These are phyloP conservation scores for Globisporangium uncinulatum DNA, from an alignment of 352 stramenopile genomes.

Conservation along the genomic window DNA sequence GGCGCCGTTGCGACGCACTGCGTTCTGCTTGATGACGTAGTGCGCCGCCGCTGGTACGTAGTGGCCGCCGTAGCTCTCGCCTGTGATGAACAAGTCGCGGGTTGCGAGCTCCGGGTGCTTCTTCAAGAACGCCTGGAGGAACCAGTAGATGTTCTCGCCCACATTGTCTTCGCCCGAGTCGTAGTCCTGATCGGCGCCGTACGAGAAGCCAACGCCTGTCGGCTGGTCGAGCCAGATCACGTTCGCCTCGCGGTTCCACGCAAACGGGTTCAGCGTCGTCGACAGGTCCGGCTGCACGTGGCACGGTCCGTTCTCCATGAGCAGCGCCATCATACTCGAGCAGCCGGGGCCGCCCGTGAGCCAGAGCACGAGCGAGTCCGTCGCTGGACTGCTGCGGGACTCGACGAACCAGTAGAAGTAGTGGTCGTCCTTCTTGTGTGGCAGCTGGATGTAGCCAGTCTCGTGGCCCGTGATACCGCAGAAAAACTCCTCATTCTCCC, in stretches of 20 bases:
- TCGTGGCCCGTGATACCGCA: conserved; percentile 20
- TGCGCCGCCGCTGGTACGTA: conserved; percentile 34
- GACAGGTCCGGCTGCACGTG: conserved; percentile 19
- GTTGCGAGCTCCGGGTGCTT: conserved; percentile 26
- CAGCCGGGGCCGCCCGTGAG: conserved; percentile 33
- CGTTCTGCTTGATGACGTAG: conserved; percentile 20
- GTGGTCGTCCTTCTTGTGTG: conserved; percentile 34
- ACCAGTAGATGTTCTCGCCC: conserved; percentile 36
- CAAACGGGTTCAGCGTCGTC: conserved; percentile 23
- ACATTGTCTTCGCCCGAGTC: conserved; percentile 31
- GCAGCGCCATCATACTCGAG: conserved; percentile 30
- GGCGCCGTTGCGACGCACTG: conserved; percentile 2
- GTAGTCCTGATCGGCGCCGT: conserved; percentile 14
- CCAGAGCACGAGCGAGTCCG: conserved; percentile 30
- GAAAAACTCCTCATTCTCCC: conserved; percentile 7
- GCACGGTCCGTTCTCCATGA: conserved; percentile 35
- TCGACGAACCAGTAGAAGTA: conserved; percentile 47
- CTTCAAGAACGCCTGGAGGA: conserved; percentile 29
- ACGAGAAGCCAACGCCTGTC: conserved; percentile 30
- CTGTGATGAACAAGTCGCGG: conserved; percentile 28
- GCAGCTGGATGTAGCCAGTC: conserved; percentile 26
- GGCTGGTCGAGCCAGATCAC: conserved; percentile 40
- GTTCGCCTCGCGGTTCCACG: conserved; percentile 35
- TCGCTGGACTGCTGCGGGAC: conserved; percentile 17
- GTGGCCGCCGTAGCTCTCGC: conserved; percentile 36